Conservation (phyloP, 2,329 filamentous ascomycete genomes). For the Berkeleyomyces basicola region DNA sequence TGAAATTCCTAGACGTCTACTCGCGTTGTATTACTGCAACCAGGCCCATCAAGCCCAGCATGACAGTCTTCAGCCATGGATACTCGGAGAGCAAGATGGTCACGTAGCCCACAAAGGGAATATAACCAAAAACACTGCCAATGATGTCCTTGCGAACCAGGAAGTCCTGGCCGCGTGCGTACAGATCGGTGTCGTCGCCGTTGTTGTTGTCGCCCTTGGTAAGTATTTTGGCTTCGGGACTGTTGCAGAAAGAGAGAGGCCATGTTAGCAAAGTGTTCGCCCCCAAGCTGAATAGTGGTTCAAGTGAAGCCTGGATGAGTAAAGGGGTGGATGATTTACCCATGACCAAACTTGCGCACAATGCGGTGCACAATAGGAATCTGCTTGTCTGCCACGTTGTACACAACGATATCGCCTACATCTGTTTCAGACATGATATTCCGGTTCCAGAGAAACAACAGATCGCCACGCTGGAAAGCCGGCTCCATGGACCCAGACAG, state of each 20-base stretch:
- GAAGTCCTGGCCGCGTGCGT: slow-evolving; percentile 74
- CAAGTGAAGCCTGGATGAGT: neutral
- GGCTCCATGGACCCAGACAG: slow-evolving; percentile 73
- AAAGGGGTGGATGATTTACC: slow-evolving; percentile 23
- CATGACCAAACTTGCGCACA: slow-evolving; percentile 53
- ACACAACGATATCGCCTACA: slow-evolving; percentile 43
- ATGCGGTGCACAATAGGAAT: slow-evolving; percentile 95
- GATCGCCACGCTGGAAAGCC: slow-evolving; percentile 62
- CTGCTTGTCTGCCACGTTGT: slow-evolving; percentile 80
- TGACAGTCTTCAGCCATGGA: slow-evolving; percentile 89
- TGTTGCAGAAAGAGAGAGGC: slow-evolving; percentile 18
- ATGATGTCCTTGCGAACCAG: slow-evolving; percentile 80
- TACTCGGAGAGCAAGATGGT: slow-evolving; percentile 92
- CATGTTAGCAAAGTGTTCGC: neutral
- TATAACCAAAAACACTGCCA: slow-evolving; percentile 78
- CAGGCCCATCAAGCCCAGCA: slow-evolving; percentile 88
- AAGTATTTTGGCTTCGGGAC: slow-evolving; percentile 51
- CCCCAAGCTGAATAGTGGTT: neutral
- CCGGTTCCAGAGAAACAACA: slow-evolving; percentile 63
- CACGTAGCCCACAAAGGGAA: slow-evolving; percentile 91
- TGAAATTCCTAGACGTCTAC: slow-evolving; percentile 25
- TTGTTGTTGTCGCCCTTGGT: slow-evolving; percentile 97
- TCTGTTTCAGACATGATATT: slow-evolving; percentile 39
- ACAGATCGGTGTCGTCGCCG: slow-evolving; percentile 77
- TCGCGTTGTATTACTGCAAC: slow-evolving; percentile 87